These are phyloP conservation scores for Cladosporium sp. DNA, from an alignment of 2,329 filamentous ascomycete species.

Conservation along the genomic window DNA sequence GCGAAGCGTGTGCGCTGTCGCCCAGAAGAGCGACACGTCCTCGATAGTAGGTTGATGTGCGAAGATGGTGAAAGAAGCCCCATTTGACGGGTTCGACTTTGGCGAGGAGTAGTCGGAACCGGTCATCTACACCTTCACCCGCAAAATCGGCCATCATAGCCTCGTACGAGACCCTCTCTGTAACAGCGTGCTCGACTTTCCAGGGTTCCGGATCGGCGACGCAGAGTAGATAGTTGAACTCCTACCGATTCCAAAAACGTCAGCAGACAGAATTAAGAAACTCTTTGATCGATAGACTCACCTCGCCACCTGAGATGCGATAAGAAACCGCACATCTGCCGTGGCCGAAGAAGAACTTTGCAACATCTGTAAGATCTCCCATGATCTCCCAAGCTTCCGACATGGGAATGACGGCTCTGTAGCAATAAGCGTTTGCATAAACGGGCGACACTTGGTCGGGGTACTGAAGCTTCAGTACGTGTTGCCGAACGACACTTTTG, in stretches of 20 bases:
- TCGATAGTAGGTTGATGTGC: not conserved
- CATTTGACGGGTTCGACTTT: not conserved
- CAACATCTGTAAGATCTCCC: constrained; percentile 28
- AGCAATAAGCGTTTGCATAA: constrained; percentile 28
- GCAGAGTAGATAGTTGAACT: not conserved
- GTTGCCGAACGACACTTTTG: not conserved
- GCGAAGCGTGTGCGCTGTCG: constrained; percentile 19
- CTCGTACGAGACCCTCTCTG: not conserved
- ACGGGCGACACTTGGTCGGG: constrained; percentile 23
- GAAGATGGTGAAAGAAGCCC: not conserved
- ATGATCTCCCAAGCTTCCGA: constrained; percentile 37
- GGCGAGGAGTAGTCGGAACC: not conserved
- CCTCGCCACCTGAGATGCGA: constrained; percentile 8
- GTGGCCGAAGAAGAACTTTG: constrained; percentile 28
- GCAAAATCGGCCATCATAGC: constrained; percentile 1
- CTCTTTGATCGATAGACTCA: not conserved
- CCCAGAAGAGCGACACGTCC: constrained; percentile 9
- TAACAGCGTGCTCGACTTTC: not conserved
- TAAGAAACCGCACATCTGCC: constrained; percentile 6
- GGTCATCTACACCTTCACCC: not conserved
- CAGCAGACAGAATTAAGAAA: not conserved
- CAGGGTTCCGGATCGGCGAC: not conserved
- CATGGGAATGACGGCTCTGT: constrained; percentile 31
- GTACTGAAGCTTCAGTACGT: constrained; percentile 22
- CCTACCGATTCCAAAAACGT: not conserved